phyloP scores from a whole-genome alignment of 495 filamentous ascomycete species.

The Immersiella caudata region DNA sequence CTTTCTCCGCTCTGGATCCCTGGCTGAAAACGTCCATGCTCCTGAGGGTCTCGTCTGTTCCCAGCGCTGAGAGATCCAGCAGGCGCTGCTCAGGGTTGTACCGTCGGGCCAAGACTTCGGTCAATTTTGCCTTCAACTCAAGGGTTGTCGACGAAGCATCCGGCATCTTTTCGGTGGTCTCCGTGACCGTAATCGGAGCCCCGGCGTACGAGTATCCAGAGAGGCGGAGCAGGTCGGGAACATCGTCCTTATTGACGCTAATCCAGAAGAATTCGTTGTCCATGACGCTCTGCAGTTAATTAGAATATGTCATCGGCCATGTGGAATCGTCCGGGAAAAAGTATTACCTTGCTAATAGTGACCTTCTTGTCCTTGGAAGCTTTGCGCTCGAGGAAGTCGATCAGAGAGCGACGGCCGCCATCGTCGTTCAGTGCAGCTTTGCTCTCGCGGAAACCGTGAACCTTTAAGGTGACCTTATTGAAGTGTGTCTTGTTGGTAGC shows the following conservation, averaged over 20 bases:
- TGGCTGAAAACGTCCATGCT: slow-evolving; percentile 75
- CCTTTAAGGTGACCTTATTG: slow-evolving; percentile 49
- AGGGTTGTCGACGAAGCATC: slow-evolving; percentile 45
- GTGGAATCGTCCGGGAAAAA: slow-evolving; percentile 12
- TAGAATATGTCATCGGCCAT: slow-evolving; percentile 47
- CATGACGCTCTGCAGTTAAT: slow-evolving; percentile 69
- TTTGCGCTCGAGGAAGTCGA: slow-evolving; percentile 84
- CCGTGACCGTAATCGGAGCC: slow-evolving; percentile 56
- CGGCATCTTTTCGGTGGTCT: slow-evolving; percentile 36
- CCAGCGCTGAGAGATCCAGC: slow-evolving; percentile 76
- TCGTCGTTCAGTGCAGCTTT: slow-evolving; percentile 71
- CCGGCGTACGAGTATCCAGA: slow-evolving; percentile 69
- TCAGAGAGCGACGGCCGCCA: slow-evolving; percentile 68
- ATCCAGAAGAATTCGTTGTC: slow-evolving; percentile 71
- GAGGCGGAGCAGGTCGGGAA: slow-evolving; percentile 61
- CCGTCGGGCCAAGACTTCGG: slow-evolving; percentile 66
- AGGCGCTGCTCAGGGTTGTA: slow-evolving; percentile 72
- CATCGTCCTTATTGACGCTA: slow-evolving; percentile 64
- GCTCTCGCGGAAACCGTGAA: slow-evolving; percentile 75
- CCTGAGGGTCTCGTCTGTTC: slow-evolving; percentile 64
- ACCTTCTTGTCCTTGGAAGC: slow-evolving; percentile 60
- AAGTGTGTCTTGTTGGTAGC: slow-evolving; percentile 24
- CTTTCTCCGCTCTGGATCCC: slow-evolving; percentile 73
- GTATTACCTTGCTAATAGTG: slow-evolving; percentile 84
- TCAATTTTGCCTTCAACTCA: slow-evolving; percentile 49